Evolutionary conservation across 306 rosid genomes (phyloP), one percentile per base, ranked within the genome.

Genomic region (Dryas drummondii): DNA sequence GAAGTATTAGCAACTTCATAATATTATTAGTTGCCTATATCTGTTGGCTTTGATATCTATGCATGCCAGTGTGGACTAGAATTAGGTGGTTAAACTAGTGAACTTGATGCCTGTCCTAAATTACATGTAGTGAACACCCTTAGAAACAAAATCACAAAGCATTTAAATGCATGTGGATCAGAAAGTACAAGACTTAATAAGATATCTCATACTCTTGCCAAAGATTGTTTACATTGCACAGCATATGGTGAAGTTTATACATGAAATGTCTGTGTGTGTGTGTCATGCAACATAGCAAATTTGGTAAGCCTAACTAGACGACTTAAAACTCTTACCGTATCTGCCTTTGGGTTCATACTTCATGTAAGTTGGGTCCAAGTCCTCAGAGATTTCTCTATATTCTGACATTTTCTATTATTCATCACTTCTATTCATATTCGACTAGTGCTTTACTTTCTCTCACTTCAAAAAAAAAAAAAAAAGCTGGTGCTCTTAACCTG

Each of bases 1-100:
- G 51, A 41, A 50, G 27, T 70, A 32, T 0, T 0, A 0, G n/a
- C 14, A 19, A 22, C 62, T 13, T 17, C 14, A 19, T 9, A 37
- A 22, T 22, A 22, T 10, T 60, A 60, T 37, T 41, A 63, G 49
- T 41, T 65, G 14, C 70, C 70, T 44, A 22, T 65, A 26, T 47
- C 48, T 71, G 1, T 46, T 15, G 52, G 7, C 40, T 46, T 16
- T 59, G 48, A 72, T 32, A 72, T 72, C 52, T 59, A 47, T 66
- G 75, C 15, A 26, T 15, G 14, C 44, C 42, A 44, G 48, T 22
- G 56, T 67, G 45, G 19, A 13, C 44, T 37, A 61, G 46, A 67
- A 41, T 44, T 63, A 45, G 56, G 3, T 56, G 56, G 13, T 56
- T n/a, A 72, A 27, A 6, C 67, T 26, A 56, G 50, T 56, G 22